Conservation (phyloP, 148 eudicot genomes). For the Euryodendron excelsum region DNA sequence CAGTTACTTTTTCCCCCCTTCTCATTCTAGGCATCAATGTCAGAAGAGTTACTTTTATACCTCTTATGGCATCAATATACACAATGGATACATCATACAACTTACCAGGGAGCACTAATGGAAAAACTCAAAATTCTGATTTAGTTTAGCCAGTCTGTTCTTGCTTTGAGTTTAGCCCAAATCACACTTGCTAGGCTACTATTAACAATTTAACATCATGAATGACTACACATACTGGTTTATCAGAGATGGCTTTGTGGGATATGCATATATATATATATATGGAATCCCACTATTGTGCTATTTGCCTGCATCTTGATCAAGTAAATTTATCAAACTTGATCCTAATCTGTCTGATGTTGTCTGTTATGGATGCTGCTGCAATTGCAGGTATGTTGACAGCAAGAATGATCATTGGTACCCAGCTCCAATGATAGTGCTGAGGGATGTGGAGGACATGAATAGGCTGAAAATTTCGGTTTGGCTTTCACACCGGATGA, state of each 20-base stretch:
- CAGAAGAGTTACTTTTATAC: neutral
- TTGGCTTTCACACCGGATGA: conserved; percentile 75
- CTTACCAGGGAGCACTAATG: too few species aligned
- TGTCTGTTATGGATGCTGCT: neutral
- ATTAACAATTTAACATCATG: too few species aligned
- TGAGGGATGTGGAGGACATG: conserved; percentile 75
- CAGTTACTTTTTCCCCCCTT: too few species aligned
- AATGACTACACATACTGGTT: too few species aligned
- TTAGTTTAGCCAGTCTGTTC: too few species aligned
- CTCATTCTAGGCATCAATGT: neutral
- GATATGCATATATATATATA: too few species aligned
- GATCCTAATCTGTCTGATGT: neutral
- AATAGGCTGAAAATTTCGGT: conserved; percentile 60
- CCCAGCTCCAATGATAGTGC: conserved; percentile 59
- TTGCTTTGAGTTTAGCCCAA: too few species aligned
- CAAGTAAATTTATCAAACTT: neutral
- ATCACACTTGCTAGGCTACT: too few species aligned
- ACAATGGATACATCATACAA: too few species aligned
- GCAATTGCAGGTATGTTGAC: conserved; percentile 51
- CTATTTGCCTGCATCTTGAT: neutral
- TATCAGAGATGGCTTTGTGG: neutral
- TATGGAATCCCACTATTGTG: neutral
- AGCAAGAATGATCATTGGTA: conserved; percentile 70
- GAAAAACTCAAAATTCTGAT: too few species aligned
- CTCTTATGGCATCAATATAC: too few species aligned